phyloP scores from a whole-genome alignment of 305 asterid genomes.

The Striga hermonthica region DNA sequence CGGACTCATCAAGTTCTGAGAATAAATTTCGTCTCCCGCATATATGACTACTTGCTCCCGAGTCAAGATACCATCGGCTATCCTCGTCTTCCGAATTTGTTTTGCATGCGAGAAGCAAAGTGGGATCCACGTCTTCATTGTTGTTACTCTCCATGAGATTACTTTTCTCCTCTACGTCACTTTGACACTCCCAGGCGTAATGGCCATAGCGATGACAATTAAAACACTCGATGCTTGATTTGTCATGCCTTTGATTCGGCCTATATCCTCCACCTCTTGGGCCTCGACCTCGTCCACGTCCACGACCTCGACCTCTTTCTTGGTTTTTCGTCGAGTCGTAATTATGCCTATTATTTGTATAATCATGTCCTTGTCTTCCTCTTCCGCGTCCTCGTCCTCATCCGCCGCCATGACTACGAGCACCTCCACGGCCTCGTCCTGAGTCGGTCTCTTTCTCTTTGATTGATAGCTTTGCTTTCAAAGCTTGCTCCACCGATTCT shows the following conservation, averaged over 20 bases:
- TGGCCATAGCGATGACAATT: conserved; percentile 24
- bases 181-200: conserved; percentile 28
- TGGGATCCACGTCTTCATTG: too few relatives aligned
- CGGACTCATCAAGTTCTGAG: conserved; percentile 27
- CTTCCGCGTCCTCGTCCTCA: conserved; percentile 21
- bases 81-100: conserved; percentile 14
- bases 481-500: conserved; percentile 14
- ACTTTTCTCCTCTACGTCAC: background rate
- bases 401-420: background rate
- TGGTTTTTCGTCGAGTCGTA: too few relatives aligned
- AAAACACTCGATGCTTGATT: conserved; percentile 21
- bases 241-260: too few relatives aligned
- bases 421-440: too few relatives aligned
- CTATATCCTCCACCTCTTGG: background rate
- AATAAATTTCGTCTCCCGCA: conserved; percentile 27
- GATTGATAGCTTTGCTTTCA: background rate
- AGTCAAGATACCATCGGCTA: conserved; percentile 30
- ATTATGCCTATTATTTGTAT: too few relatives aligned
- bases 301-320: too few relatives aligned
- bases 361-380: conserved; percentile 5
- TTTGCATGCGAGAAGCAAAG: too few relatives aligned
- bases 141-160: conserved; percentile 19
- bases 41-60: conserved; percentile 24
- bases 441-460: background rate
- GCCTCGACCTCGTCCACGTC: too few relatives aligned